Conservation (phyloP, 768 basidiomycete genomes). For the Erythrobasidium yunnanense region DNA sequence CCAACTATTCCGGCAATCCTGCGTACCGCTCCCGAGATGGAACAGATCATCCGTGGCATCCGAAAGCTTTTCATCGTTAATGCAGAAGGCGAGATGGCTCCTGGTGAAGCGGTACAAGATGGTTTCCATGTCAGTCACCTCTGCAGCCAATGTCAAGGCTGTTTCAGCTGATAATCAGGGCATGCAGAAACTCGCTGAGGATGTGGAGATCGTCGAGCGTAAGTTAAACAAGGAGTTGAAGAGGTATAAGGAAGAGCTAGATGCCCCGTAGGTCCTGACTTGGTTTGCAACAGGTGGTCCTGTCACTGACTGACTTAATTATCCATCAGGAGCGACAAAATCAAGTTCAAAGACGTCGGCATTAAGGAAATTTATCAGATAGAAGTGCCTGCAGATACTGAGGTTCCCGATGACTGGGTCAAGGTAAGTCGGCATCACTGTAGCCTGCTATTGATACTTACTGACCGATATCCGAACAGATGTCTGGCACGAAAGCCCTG, state of each 20-base stretch:
- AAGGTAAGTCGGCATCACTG: background rate
- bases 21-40: conserved; percentile 67
- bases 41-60: conserved; percentile 59
- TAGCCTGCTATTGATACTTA: conserved; percentile 35
- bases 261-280: too few species aligned
- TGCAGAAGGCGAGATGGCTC: conserved; percentile 31
- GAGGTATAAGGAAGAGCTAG: conserved; percentile 56
- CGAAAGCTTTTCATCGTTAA: conserved; percentile 55
- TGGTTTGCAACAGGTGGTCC: too few species aligned
- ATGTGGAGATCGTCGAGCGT: conserved; percentile 60
- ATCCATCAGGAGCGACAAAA: background rate
- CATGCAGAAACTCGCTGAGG: conserved; percentile 58
- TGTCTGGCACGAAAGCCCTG: conserved; percentile 48
- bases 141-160: conserved; percentile 57
- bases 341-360: conserved; percentile 33
- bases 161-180: conserved; percentile 70
- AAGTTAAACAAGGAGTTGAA: conserved; percentile 59
- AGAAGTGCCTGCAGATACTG: conserved; percentile 29
- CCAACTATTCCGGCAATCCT: conserved; percentile 64
- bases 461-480: conserved; percentile 82
- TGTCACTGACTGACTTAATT: background rate
- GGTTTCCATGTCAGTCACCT: conserved; percentile 47
- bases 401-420: conserved; percentile 28
- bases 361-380: conserved; percentile 39
- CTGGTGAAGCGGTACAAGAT: conserved; percentile 44